Conservation (phyloP, 345 rosid species). For the Psidium guajava region DNA sequence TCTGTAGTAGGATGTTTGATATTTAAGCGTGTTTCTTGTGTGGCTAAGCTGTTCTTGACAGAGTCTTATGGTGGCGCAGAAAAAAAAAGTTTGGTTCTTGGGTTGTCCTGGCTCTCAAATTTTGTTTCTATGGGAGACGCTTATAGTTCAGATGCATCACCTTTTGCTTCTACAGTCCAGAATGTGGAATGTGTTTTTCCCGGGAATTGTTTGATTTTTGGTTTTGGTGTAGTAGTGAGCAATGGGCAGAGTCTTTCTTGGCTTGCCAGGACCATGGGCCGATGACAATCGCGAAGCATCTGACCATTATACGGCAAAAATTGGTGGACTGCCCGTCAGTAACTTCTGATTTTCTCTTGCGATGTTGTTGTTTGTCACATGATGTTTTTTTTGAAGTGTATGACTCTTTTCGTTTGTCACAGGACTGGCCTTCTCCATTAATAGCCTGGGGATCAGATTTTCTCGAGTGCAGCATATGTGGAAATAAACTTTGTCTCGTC, state of each 20-base stretch:
- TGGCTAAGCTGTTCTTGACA: not conserved
- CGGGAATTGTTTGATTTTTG: not conserved
- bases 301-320: slow-evolving; percentile 67
- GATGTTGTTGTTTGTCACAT: not conserved
- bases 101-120: not conserved
- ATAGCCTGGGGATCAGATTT: slow-evolving; percentile 22
- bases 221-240: not conserved
- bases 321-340: slow-evolving; percentile 79
- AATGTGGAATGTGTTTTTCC: not conserved
- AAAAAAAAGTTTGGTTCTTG: not conserved
- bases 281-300: slow-evolving; percentile 49
- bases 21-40: not conserved
- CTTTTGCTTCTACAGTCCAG: not conserved
- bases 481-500: slow-evolving; percentile 53
- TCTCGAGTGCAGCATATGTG: slow-evolving; percentile 46
- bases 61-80: not conserved
- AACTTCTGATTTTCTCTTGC: not conserved
- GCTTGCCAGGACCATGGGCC: slow-evolving; percentile 89
- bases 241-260: slow-evolving; percentile 40
- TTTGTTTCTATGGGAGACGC: not conserved
- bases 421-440: slow-evolving; percentile 74
- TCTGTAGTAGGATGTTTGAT: not conserved
- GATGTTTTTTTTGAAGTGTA: not conserved
- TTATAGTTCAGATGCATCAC: not conserved
- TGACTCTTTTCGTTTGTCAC: not conserved